Evolutionary conservation across 768 basidiomycete species (phyloP).

Genomic region (Filobasidium wieringae): DNA sequence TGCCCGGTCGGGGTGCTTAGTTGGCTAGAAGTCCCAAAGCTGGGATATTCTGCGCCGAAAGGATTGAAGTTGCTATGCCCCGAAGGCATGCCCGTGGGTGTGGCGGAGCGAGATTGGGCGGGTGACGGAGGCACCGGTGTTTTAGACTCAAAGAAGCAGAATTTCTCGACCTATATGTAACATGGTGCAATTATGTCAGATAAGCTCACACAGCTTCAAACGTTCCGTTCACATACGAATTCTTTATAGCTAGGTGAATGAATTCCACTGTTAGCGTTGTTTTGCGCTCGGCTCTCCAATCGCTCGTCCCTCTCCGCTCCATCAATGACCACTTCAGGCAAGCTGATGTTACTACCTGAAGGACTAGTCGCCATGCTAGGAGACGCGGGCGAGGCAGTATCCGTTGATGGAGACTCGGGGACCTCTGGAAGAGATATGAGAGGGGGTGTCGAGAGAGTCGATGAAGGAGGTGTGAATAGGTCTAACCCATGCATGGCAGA

Average conservation of each 20-base stretch:
- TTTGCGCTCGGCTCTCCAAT: conserved; percentile 7
- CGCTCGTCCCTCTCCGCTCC: conserved; percentile 18
- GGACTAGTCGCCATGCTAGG: conserved; percentile 23
- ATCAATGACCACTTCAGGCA: conserved; percentile 22
- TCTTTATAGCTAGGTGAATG: conserved; percentile 29
- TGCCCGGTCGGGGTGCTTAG: not conserved
- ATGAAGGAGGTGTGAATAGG: conserved; percentile 30
- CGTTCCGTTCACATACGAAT: conserved; percentile 26
- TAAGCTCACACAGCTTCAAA: not conserved
- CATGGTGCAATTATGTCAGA: not conserved
- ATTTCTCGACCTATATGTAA: conserved; percentile 28
- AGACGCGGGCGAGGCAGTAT: conserved; percentile 27
- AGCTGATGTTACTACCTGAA: conserved; percentile 15
- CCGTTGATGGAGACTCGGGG: conserved; percentile 20
- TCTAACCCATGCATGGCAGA: conserved; percentile 11
- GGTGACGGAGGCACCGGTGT: conserved; percentile 24
- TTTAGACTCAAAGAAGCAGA: conserved; percentile 35
- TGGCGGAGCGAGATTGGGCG: conserved; percentile 3
- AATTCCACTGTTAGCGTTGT: not conserved
- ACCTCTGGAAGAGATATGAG: conserved; percentile 9
- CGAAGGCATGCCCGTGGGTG: conserved; percentile 3
- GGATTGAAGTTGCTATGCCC: conserved; percentile 2
- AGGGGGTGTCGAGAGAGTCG: conserved; percentile 31
- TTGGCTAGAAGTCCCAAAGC: conserved; percentile 1
- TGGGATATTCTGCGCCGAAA: conserved; percentile 2